These are phyloP conservation scores for Cyclocybe cylindracea DNA, from an alignment of 768 basidiomycete genomes.

Conservation along the genomic window DNA sequence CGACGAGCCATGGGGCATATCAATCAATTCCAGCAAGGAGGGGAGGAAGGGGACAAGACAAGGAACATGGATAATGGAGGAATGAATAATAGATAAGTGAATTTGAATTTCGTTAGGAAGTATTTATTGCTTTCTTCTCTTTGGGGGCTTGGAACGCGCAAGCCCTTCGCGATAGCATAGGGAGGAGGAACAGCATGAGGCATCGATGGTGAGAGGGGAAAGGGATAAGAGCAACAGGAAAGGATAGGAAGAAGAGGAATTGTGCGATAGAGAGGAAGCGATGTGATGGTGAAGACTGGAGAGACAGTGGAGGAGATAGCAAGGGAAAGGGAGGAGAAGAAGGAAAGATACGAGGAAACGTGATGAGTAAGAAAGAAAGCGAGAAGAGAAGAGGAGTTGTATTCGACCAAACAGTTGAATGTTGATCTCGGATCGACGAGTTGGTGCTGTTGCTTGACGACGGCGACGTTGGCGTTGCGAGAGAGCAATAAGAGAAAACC, in stretches of 20 bases:
- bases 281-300: conserved; percentile 9
- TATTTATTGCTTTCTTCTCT: conserved; percentile 22
- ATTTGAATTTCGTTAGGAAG: too few relatives aligned
- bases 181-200: conserved; percentile 14
- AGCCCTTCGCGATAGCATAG: conserved; percentile 40
- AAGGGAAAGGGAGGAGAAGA: conserved; percentile 1
- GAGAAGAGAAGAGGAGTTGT: too few relatives aligned
- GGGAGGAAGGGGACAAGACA: neutral
- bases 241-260: too few relatives aligned
- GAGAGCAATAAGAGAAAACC: too few relatives aligned
- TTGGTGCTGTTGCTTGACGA: neutral
- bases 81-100: conserved; percentile 1
- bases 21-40: too few relatives aligned
- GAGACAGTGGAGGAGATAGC: neutral
- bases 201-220: conserved; percentile 3
- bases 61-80: conserved; percentile 7
- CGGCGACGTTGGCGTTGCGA: neutral
- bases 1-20: too few relatives aligned
- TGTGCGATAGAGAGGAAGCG: conserved; percentile 11
- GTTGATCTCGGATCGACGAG: neutral
- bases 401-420: conserved; percentile 18
- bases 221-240: too few relatives aligned
- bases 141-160: conserved; percentile 36
- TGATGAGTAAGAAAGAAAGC: neutral
- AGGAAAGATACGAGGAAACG: too few relatives aligned